Evolutionary conservation across 2,329 filamentous ascomycete species (phyloP), one percentile per base, ranked within the genome.

Genomic region (Fusarium coicis): DNA sequence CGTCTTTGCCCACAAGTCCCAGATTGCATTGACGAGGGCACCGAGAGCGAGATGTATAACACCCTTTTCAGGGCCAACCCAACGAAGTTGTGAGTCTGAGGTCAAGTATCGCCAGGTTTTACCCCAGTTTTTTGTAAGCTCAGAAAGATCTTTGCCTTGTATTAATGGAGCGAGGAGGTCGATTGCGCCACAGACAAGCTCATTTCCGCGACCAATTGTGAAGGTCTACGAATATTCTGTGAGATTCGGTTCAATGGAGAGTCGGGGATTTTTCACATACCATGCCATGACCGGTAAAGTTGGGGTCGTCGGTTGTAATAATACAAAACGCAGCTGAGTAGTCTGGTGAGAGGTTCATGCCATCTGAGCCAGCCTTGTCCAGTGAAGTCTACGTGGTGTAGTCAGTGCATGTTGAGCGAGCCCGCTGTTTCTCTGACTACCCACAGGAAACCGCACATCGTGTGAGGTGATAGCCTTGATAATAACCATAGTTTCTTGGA

Each of bases 241-340:
- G 4, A 68, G 67, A 30, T 19, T 26, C 19, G 23, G 26, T n/a
- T 64, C 8, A 19, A 2, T 15, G 1, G 0, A n/a, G 11, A 30
- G 10, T 2, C 10, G 2, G 16, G 53, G 10, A 12, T 61, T 2
- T 37, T 15, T 15, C 16, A 15, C 23, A 47, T 77, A 93, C 91
- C 93, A 96, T 95, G 77, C 93, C 93, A 80, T 96, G 93, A 18
- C 93, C 93, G 2, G 87, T 87, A 78, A 88, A 88, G 11, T 87
- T 79, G 1, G 92, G 91, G 80, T 55, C 28, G 9, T 97, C 92
- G 1, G 95, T 97, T 79, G 93, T 86, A 53, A 97, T 85, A 77
- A 97, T 95, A 82, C 94, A 97, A 86, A 97, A 97, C 15, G 95
- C 94, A 12, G 95, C 88, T 4, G 94, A 97, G 84, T 97, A 97